These are phyloP conservation scores for Curvularia spicifera DNA, from an alignment of 2,329 filamentous ascomycete genomes.

Conservation along the genomic window DNA sequence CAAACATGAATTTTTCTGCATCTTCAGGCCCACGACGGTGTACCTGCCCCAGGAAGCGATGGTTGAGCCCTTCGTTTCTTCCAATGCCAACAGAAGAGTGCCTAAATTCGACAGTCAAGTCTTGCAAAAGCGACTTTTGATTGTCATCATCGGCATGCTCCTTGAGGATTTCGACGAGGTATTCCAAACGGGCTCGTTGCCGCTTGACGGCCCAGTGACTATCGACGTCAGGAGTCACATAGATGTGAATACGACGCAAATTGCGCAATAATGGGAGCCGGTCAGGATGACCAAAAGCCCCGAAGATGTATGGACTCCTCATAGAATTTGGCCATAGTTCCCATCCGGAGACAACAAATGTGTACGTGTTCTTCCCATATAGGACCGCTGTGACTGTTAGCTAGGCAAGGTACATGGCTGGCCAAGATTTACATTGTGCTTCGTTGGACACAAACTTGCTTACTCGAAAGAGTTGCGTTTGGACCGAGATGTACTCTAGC, in stretches of 20 bases:
- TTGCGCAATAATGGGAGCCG: conserved; percentile 28
- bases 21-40: background rate
- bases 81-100: background rate
- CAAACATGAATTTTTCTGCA: conserved; percentile 24
- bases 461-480: conserved; percentile 24
- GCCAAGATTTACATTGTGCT: conserved; percentile 18
- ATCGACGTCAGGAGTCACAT: conserved; percentile 5
- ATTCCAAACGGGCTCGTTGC: conserved; percentile 26
- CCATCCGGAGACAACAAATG: conserved; percentile 20
- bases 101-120: conserved; percentile 12
- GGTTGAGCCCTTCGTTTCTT: background rate
- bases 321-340: conserved; percentile 18
- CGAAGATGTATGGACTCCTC: conserved; percentile 27
- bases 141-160: conserved; percentile 26
- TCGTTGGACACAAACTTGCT: conserved; percentile 27
- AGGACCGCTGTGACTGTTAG: conserved; percentile 22
- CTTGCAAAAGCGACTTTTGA: conserved; percentile 24
- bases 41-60: no score
- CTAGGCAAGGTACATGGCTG: background rate
- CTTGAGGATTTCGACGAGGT: conserved; percentile 31
- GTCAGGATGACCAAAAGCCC: conserved; percentile 15
- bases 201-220: conserved; percentile 23
- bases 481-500: background rate
- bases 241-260: conserved; percentile 25
- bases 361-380: conserved; percentile 31